Conservation (phyloP, 2,329 filamentous ascomycete species). For the Alternaria metachromatica region DNA sequence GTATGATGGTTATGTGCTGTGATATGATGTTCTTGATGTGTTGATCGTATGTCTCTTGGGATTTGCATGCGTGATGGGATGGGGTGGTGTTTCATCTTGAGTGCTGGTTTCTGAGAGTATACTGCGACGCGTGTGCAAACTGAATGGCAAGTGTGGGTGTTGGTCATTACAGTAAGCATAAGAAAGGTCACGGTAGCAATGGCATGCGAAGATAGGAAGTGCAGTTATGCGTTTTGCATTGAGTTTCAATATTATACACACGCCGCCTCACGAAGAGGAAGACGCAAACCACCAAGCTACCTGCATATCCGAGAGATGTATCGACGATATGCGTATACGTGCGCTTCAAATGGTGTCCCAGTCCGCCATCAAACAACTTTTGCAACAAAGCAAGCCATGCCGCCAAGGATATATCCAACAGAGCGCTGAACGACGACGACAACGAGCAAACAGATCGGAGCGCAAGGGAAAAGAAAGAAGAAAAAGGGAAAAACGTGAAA, state of each 20-base stretch:
- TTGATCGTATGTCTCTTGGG: neutral
- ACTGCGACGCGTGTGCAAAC: neutral
- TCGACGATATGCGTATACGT: neutral
- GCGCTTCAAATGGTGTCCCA: neutral
- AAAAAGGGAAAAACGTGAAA: slow-evolving; percentile 5
- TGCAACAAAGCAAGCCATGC: slow-evolving; percentile 2
- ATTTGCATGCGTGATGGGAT: neutral
- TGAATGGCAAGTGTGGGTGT: neutral
- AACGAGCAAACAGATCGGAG: neutral
- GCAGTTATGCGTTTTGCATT: slow-evolving; percentile 1
- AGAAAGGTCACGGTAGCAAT: neutral
- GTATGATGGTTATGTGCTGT: neutral
- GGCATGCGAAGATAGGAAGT: neutral
- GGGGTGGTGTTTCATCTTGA: neutral
- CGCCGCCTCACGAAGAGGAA: neutral
- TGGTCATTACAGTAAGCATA: neutral
- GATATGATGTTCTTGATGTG: neutral
- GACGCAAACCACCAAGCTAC: neutral
- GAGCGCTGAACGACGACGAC: neutral
- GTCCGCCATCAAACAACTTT: slow-evolving; percentile 2
- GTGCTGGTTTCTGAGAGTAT: neutral
- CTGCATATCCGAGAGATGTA: neutral
- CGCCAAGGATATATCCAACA: neutral
- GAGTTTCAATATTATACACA: slow-evolving; percentile 1
- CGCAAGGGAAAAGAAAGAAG: neutral